Percentiles rank a stretch among this genome's conserved stretches.
Conservation (phyloP, 176 grass and related monocot genomes). For the Triticum timopheevii region DNA sequence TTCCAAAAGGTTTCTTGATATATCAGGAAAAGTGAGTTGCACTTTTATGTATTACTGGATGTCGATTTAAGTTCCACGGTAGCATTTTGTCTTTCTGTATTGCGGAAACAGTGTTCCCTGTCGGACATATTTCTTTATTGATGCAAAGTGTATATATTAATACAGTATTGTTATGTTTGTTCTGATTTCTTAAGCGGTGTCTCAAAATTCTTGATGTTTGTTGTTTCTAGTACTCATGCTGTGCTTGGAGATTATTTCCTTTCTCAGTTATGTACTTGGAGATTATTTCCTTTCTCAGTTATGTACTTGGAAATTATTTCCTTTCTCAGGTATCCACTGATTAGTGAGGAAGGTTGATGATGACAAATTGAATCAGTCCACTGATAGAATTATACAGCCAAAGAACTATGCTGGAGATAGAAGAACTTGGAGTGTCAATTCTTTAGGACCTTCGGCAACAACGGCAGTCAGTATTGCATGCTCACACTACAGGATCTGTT, state of each 20-base stretch:
- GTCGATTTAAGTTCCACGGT: neutral
- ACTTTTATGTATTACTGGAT: neutral
- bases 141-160: neutral
- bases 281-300: constrained; percentile 36
- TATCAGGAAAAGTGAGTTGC: neutral
- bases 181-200: neutral
- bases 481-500: too few relatives aligned
- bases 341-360: constrained; percentile 75
- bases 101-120: neutral
- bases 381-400: constrained; percentile 72
- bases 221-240: neutral
- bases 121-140: neutral
- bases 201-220: constrained; percentile 1
- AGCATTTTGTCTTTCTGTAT: neutral
- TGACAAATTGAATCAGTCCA: constrained; percentile 80
- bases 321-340: constrained; percentile 64
- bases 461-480: too few relatives aligned
- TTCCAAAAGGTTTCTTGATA: constrained; percentile 6
- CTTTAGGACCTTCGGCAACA: too few relatives aligned
- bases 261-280: too few relatives aligned
- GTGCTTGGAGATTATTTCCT: too few relatives aligned
- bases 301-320: too few relatives aligned
- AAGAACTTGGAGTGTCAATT: constrained; percentile 69
- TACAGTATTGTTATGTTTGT: neutral
- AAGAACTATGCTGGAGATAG: constrained; percentile 72